Percentiles rank a stretch among this genome's conserved stretches.
phyloP scores from a whole-genome alignment of 2,329 filamentous ascomycete species.

The Microsporum ferrugineum region DNA sequence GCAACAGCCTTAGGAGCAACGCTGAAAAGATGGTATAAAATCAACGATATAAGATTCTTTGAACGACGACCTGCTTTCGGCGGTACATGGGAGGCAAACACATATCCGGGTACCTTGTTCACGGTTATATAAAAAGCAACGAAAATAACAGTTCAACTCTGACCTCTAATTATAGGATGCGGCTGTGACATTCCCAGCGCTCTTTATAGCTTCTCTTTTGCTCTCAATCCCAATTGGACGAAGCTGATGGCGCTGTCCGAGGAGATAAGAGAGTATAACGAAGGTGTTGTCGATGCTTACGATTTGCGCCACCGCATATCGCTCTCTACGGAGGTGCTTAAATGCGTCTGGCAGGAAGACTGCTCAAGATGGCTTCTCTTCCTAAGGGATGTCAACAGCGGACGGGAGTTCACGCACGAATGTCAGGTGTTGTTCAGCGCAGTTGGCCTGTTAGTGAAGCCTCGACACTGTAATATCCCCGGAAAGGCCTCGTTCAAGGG shows the following conservation, averaged over 20 bases:
- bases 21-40: conserved; percentile 45
- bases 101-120: conserved; percentile 40
- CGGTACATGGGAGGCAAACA: conserved; percentile 53
- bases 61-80: conserved; percentile 45
- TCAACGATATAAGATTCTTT: conserved; percentile 49
- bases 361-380: conserved; percentile 38
- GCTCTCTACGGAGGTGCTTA: conserved; percentile 41
- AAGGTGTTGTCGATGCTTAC: conserved; percentile 39
- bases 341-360: conserved; percentile 40
- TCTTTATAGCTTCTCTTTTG: conserved; percentile 47
- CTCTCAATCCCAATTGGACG: conserved; percentile 41
- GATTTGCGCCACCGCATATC: conserved; percentile 43
- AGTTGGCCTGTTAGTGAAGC: conserved; percentile 44
- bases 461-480: conserved; percentile 32
- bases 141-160: background rate
- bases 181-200: conserved; percentile 43
- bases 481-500: conserved; percentile 18
- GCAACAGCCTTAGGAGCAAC: conserved; percentile 50
- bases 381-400: conserved; percentile 19
- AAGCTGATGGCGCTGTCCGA: conserved; percentile 37
- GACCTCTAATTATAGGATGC: conserved; percentile 31
- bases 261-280: conserved; percentile 42
- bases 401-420: conserved; percentile 27
- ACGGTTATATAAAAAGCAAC: background rate
- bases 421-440: conserved; percentile 41